Conservation (phyloP, 2,329 filamentous ascomycete species). For the Decorospora gaudefroyi region DNA sequence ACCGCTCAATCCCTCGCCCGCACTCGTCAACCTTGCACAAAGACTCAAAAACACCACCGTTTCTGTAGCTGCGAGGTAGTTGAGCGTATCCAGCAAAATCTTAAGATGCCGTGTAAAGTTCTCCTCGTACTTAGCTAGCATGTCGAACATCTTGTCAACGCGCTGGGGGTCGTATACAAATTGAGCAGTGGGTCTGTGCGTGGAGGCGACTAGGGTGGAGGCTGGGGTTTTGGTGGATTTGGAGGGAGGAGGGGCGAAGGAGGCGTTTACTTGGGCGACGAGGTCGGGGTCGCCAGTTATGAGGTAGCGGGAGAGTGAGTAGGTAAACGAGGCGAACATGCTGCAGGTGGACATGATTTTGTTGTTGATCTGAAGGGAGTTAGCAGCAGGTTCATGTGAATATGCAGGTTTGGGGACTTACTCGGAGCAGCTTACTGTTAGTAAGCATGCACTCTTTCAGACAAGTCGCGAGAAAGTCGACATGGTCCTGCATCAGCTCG, state of each 20-base stretch:
- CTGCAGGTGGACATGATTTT: constrained; percentile 96
- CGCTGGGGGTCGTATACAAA: constrained; percentile 61
- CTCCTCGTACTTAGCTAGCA: constrained; percentile 86
- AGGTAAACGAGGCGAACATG: constrained; percentile 89
- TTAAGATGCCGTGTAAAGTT: constrained; percentile 92
- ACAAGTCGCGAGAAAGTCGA: constrained; percentile 96
- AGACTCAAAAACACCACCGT: constrained; percentile 91
- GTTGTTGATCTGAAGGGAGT: constrained; percentile 75
- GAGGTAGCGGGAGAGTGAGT: constrained; percentile 82
- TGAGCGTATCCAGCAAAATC: constrained; percentile 90
- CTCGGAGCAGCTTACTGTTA: constrained; percentile 89
- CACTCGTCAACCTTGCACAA: constrained; percentile 79
- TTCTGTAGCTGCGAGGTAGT: constrained; percentile 96
- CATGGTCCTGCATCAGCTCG: constrained; percentile 97
- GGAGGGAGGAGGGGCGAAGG: constrained; percentile 45
- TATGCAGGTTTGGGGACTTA: constrained; percentile 51
- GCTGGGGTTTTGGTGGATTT: constrained; percentile 16
- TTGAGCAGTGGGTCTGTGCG: constrained; percentile 32
- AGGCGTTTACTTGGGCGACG: constrained; percentile 61
- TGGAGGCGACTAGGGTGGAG: constrained; percentile 17
- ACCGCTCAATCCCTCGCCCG: constrained; percentile 66
- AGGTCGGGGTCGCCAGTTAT: constrained; percentile 83
- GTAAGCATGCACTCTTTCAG: constrained; percentile 99
- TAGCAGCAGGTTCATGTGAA: constrained; percentile 1
- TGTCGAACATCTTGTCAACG: constrained; percentile 80